Base-by-base conservation (phyloP, 1,284 basidiomycete genomes). In the Gomphus bonarii region DNA sequence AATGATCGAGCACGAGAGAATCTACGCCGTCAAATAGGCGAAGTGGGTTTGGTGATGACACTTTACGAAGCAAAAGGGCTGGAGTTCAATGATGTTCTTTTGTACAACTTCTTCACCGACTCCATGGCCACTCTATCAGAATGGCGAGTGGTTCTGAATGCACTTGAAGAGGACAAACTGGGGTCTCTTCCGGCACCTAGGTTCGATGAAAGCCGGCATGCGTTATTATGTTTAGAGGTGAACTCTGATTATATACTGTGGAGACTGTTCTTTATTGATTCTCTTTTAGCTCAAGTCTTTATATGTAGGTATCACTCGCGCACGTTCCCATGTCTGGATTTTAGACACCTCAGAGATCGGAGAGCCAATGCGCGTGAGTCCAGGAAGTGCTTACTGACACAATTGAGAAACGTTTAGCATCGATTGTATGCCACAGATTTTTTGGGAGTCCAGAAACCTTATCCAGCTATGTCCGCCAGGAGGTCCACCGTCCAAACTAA, bases 41-140 rank as follows among this genome's bases (percentile, higher is more conserved):
- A 82, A 20, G 75, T 82, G 18, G 83, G 81, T 11, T 57, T 83
- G 2, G 78, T 87, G 46, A 71, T 86, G 85, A 88, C 85, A 0
- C 65, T 87, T 0, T 85, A 84, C 60, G 82, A 88, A 53, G 81
- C 79, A 72, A 88, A 88, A 65, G 85, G 86, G 0, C 69, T 87
- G 0, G 85, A 87, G 64, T 87, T 87, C 63, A 77, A 86, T 61
- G 84, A 87, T 58, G 83, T 88, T 3, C 69, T 88, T 1, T 64
- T 88, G 1, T 87, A 81, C 63, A 79, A 86, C 59, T 86, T 86
- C 67, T 88, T 88, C 61, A 72, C 79, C 43, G 83, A 87, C 62
- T 87, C 85, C 0, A 65, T 66, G 0, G 71, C 76, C 0, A 73
- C 76, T 38, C 44, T 66, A 1, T 67, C 75, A 0, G 77, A 79